A percentile compares a stretch with the other conserved stretches of the same genome.
Evolutionary conservation across 208 protist genomes (phyloP).

Genomic region (Trypanosoma scelopori): DNA sequence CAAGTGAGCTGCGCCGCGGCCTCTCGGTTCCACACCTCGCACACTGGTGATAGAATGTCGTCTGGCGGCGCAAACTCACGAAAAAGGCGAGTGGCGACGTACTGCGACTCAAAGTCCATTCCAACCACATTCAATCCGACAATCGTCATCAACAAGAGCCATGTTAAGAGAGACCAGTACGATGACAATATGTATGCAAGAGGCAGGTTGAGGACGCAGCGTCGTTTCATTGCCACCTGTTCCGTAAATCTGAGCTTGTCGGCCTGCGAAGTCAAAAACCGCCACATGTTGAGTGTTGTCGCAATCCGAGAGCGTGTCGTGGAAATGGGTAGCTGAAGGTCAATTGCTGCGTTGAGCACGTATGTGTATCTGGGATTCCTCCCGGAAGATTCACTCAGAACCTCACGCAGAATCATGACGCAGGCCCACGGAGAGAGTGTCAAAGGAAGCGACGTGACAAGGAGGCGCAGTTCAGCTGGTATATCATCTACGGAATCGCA

Average conservation of each 20-base stretch:
- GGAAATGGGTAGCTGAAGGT: constrained; percentile 86
- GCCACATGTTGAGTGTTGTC: constrained; percentile 88
- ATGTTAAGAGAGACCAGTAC: constrained; percentile 88
- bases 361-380: constrained; percentile 88
- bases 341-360: constrained; percentile 87
- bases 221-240: constrained; percentile 73
- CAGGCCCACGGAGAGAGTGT: constrained; percentile 82
- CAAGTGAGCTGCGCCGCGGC: constrained; percentile 51
- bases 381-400: constrained; percentile 81
- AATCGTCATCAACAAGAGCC: constrained; percentile 52
- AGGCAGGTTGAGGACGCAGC: constrained; percentile 79
- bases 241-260: constrained; percentile 78
- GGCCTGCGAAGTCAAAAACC: constrained; percentile 83
- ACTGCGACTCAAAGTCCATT: constrained; percentile 83
- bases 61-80: constrained; percentile 73
- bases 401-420: constrained; percentile 87
- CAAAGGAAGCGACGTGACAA: constrained; percentile 84
- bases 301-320: constrained; percentile 87
- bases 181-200: constrained; percentile 86
- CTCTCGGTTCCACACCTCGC: constrained; percentile 42
- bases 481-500: constrained; percentile 61
- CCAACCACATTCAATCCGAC: constrained; percentile 74
- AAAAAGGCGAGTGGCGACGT: constrained; percentile 82
- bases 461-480: constrained; percentile 79
- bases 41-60: constrained; percentile 44